Base-by-base conservation (phyloP, 495 filamentous ascomycete genomes). In the Neurospora africana region DNA sequence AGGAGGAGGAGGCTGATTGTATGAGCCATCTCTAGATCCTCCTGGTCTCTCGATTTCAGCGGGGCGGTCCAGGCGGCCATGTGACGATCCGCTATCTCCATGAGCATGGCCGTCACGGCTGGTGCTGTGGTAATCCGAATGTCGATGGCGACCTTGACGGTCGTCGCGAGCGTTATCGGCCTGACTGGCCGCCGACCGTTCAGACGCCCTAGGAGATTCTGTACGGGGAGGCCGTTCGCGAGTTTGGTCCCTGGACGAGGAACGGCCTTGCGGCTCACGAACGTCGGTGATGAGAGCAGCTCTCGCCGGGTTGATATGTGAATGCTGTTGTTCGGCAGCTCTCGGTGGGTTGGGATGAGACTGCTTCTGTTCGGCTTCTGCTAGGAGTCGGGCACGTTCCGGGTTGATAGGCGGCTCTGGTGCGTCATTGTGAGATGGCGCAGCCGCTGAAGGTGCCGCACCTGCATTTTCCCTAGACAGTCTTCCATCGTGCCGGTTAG, bases 301-400 rank as follows among this genome's bases (percentile, higher is more conserved):
- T 70, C 89, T 80, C 10, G 85, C 87, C 4, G 89, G 87, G 74
- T 89, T 88, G 47, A 89, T 80, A 27, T 81, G 71, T 4, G 84
- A 81, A 5, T 79, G 76, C 23, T 78, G 53, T 13, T 15, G 23
- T 9, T 61, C 53, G 17, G 87, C 86, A 40, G 85, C 87, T 70
- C 89, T 80, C 10, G 85, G 87, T 4, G 89, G 86, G 74, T 89
- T 87, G 58, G 89, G 79, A 27, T 80, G 71, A 4, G 84, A 81
- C 3, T 80, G 76, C 35, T 79, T 61, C 53, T 61, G 79, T 19
- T 84, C 82, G 21, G 72, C 76, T 23, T 82, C 79, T 40, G 72
- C 82, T 53, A 81, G 81, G 19, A 81, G 78, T 27, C 81, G 77
- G 9, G 78, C 81, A 68, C 83, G 82, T 37, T 85, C 83, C 3